Conservation (phyloP, 371 early-diverging fungal species). For the Rhizopus stolonifer region DNA sequence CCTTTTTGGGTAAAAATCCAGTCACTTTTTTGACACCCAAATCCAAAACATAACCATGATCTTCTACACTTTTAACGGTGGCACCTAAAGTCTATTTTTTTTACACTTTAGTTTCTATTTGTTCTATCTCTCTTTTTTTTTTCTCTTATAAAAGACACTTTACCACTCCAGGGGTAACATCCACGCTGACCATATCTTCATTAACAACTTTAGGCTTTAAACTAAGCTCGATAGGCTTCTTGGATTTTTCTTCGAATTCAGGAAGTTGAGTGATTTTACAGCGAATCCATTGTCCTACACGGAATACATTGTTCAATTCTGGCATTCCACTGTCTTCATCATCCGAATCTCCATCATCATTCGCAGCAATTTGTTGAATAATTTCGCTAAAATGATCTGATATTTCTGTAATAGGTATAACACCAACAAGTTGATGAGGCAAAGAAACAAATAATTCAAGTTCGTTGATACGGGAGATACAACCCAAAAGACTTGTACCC, state of each 20-base stretch:
- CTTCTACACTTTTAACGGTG: constrained; percentile 71
- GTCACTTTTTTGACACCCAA: constrained; percentile 65
- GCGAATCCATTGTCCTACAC: constrained; percentile 74
- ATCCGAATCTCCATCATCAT: constrained; percentile 52
- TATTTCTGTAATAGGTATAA: constrained; percentile 78
- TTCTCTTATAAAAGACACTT: constrained; percentile 3
- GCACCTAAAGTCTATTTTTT: constrained; percentile 64
- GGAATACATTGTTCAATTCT: constrained; percentile 57
- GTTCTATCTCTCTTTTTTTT: background rate
- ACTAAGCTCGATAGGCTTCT: constrained; percentile 66
- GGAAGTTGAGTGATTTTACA: constrained; percentile 61
- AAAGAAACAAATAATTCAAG: constrained; percentile 77
- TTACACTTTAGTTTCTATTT: too few species aligned
- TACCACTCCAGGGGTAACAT: constrained; percentile 65
- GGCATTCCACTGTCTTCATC: constrained; percentile 51
- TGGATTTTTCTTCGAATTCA: constrained; percentile 33
- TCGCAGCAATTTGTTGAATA: constrained; percentile 67
- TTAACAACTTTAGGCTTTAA: constrained; percentile 70
- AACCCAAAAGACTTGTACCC: constrained; percentile 77
- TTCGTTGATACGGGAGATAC: constrained; percentile 77
- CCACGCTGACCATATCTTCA: constrained; percentile 50
- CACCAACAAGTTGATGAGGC: constrained; percentile 77
- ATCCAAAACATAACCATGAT: constrained; percentile 80
- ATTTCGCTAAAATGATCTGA: constrained; percentile 60
- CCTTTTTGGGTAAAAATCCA: constrained; percentile 68